phyloP scores from a whole-genome alignment of 1,284 basidiomycete genomes.

The Coriolopsis trogii region DNA sequence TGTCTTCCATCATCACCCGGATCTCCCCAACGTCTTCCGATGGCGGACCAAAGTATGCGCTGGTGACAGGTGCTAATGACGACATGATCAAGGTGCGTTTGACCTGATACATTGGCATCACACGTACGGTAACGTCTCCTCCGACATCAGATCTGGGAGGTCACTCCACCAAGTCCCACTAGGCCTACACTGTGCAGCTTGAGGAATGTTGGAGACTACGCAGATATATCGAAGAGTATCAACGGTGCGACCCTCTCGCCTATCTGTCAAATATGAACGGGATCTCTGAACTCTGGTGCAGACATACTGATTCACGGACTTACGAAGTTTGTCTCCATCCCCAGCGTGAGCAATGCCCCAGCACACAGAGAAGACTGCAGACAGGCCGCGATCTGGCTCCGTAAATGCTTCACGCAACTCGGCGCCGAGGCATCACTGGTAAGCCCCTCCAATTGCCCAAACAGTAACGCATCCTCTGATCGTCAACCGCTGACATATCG shows the following conservation, averaged over 20 bases:
- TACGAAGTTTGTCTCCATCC: slow-evolving; percentile 86
- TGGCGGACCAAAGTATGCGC: slow-evolving; percentile 38
- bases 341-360: slow-evolving; percentile 77
- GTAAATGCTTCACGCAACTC: slow-evolving; percentile 83
- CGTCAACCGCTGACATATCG: neutral
- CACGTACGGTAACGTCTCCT: neutral
- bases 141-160: slow-evolving; percentile 55
- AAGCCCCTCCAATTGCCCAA: slow-evolving; percentile 27
- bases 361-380: slow-evolving; percentile 85
- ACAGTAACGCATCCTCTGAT: neutral
- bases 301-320: slow-evolving; percentile 75
- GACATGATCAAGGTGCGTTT: slow-evolving; percentile 72
- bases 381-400: slow-evolving; percentile 89
- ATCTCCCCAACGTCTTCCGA: slow-evolving; percentile 16
- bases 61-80: slow-evolving; percentile 88
- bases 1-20: slow-evolving; percentile 70
- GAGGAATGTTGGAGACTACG: slow-evolving; percentile 9
- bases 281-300: slow-evolving; percentile 35
- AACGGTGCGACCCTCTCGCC: slow-evolving; percentile 18
- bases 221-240: slow-evolving; percentile 19
- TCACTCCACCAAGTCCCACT: slow-evolving; percentile 37
- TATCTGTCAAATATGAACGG: too few species aligned
- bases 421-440: slow-evolving; percentile 82
- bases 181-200: slow-evolving; percentile 17
- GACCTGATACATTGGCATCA: neutral